Conservation (phyloP, 179 eudicot genomes). For the Patellifolia procumbens region DNA sequence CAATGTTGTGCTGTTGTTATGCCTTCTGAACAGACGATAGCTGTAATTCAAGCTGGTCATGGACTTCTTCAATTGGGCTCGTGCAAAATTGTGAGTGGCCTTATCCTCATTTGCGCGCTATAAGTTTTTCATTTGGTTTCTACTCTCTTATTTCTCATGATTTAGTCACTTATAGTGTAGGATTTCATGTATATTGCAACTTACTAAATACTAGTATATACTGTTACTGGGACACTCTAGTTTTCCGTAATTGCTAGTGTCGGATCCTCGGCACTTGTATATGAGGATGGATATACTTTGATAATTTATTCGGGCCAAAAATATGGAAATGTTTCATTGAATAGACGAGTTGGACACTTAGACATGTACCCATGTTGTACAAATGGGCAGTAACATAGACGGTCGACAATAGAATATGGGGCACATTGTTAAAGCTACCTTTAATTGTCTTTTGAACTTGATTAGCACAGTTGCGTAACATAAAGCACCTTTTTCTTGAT, state of each 20-base stretch:
- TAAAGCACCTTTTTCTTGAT: constrained; percentile 21
- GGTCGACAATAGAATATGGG: constrained; percentile 25
- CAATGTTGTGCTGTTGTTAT: background rate
- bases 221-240: no score
- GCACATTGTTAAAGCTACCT: constrained; percentile 34
- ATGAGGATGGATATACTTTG: no score
- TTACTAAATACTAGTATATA: no score
- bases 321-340: no score
- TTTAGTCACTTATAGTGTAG: background rate
- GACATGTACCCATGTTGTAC: no score
- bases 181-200: background rate
- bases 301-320: no score
- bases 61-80: constrained; percentile 96
- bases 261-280: no score
- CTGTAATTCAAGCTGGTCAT: constrained; percentile 99
- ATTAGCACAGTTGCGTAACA: constrained; percentile 10
- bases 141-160: background rate
- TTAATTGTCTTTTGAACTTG: constrained; percentile 27
- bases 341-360: no score
- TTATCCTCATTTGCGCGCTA: background rate
- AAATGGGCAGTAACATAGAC: no score
- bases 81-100: constrained; percentile 87
- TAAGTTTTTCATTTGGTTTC: background rate
- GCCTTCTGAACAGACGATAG: constrained; percentile 66
- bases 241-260: no score